Base-by-base conservation (phyloP, 2,329 filamentous ascomycete species). In the Calonectria pteridis region DNA sequence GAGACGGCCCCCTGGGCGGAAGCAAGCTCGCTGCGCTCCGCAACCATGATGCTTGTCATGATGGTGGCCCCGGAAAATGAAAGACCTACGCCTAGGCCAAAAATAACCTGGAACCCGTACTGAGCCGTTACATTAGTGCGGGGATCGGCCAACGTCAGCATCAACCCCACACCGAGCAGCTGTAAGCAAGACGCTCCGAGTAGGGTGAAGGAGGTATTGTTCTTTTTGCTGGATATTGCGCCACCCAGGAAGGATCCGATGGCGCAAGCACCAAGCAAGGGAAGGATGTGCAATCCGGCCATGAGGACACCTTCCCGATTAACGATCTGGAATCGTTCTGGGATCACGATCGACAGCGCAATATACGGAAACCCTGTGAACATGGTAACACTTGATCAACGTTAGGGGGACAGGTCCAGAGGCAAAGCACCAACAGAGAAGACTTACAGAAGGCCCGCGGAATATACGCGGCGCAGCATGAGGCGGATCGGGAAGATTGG, bases 251-350 rank as follows among this genome's bases (percentile, higher is more conserved):
- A 90, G 2, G 89, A 91, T 0, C 89, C 91, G 5, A 91, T 77
- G 0, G 91, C 89, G 43, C 89, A 91, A 2, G 89, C 83, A 2
- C 88, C 89, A 0, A 92, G 86, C 83, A 93, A 86, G 0, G 91
- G 91, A 18, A 93, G 83, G 7, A 92, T 85, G 55, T 91, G 88
- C 5, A 92, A 80, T 6, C 91, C 90, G 0, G 91, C 89, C 78
- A 86, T 86, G 29, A 92, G 84, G 0, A 89, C 86, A 37, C 83
- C 86, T 63, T 91, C 86, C 7, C 84, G 84, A 74, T 91, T 89
- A 67, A 92, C 87, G 46, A 92, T 88, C 73, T 93, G 91, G 64
- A 92, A 90, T 9, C 90, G 84, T 75, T 93, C 89, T 0, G 91
- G 91, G 6, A 93, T 86, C 37, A 88, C 86, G 70, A 92, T 88